These are phyloP conservation scores for Paracamarosporium sp. DNA, from an alignment of 2,329 filamentous ascomycete genomes.

Conservation along the genomic window DNA sequence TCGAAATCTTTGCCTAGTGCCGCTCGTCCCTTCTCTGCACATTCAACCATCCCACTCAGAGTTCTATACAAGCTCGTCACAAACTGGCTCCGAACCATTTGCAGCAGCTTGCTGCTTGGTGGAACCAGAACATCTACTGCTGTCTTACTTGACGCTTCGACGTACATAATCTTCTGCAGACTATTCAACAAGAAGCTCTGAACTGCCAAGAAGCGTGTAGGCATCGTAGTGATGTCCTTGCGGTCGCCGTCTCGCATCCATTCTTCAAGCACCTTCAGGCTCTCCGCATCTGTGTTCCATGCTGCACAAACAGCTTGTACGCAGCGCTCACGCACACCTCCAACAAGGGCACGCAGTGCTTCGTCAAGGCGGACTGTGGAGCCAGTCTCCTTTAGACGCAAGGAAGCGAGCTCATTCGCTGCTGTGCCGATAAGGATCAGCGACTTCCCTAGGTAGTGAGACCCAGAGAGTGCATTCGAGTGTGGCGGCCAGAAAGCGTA, in stretches of 20 bases:
- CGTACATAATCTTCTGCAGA: conserved; percentile 95
- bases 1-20: conserved; percentile 64
- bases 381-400: conserved; percentile 69
- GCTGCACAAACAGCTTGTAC: conserved; percentile 85
- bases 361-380: conserved; percentile 64
- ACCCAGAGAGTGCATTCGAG: conserved; percentile 90
- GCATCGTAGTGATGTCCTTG: conserved; percentile 90
- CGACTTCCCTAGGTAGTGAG: conserved; percentile 85
- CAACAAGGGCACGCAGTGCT: conserved; percentile 76
- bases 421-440: conserved; percentile 84
- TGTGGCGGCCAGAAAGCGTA: conserved; percentile 95
- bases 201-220: conserved; percentile 82
- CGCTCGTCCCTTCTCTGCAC: conserved; percentile 78
- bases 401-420: conserved; percentile 81
- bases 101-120: conserved; percentile 84
- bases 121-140: conserved; percentile 83
- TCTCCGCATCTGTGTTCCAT: conserved; percentile 93
- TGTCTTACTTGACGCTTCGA: conserved; percentile 81
- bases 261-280: conserved; percentile 90
- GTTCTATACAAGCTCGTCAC: conserved; percentile 94
- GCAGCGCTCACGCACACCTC: conserved; percentile 80
- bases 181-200: conserved; percentile 81
- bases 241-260: conserved; percentile 86
- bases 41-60: conserved; percentile 94
- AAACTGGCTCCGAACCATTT: conserved; percentile 91